These are phyloP conservation scores for Angomonas ambiguus DNA, from an alignment of 208 protist genomes.

Conservation along the genomic window DNA sequence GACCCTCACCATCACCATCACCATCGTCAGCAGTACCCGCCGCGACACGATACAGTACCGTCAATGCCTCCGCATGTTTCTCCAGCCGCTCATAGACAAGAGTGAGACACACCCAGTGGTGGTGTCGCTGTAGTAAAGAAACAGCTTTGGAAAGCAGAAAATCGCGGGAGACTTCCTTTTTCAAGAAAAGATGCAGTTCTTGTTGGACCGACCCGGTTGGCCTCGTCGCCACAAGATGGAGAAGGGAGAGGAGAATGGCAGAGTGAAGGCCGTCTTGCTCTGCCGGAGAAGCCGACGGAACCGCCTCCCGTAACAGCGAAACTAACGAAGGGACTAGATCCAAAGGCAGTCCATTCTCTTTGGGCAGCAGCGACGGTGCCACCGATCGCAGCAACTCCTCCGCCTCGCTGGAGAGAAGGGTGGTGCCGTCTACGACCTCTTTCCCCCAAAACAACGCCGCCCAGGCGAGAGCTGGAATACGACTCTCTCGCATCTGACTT, in stretches of 20 bases:
- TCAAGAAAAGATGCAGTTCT: slow-evolving; percentile 45
- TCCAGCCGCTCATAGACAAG: slow-evolving; percentile 25
- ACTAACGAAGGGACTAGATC: background rate
- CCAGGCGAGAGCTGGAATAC: background rate
- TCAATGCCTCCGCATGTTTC: slow-evolving; percentile 19
- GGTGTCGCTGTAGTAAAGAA: slow-evolving; percentile 26
- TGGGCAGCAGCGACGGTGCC: no score
- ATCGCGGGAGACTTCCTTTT: slow-evolving; percentile 31
- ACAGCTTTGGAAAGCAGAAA: slow-evolving; percentile 17
- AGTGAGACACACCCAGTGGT: slow-evolving; percentile 50
- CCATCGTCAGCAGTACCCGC: no score
- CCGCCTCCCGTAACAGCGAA: background rate
- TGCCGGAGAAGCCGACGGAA: background rate
- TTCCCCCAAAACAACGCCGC: background rate
- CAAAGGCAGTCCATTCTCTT: background rate
- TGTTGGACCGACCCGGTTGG: no score
- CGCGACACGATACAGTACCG: slow-evolving; percentile 18
- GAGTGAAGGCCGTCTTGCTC: background rate
- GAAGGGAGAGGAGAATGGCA: background rate
- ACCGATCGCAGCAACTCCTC: background rate
- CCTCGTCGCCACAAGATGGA: background rate
- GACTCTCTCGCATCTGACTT: background rate
- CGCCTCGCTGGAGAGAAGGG: background rate
- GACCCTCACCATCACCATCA: no score
- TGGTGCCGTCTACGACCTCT: background rate